Conservation (phyloP, 106 monocot genomes). For the Phalaenopsis equestris region DNA sequence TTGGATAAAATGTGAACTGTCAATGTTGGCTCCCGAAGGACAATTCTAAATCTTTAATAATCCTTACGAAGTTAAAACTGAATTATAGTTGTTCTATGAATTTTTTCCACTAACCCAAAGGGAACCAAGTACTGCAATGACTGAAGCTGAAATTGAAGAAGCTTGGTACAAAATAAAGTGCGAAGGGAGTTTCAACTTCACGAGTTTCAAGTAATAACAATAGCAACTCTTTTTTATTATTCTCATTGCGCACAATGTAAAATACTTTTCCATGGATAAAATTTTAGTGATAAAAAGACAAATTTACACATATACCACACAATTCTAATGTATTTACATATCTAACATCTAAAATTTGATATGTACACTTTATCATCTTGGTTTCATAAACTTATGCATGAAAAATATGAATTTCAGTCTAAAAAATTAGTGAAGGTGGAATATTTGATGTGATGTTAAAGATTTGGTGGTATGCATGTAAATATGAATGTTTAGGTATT, state of each 20-base stretch:
- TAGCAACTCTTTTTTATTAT: not conserved
- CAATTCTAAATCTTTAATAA: not conserved
- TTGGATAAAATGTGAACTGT: not conserved
- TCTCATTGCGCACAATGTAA: not conserved
- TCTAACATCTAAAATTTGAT: too few relatives aligned
- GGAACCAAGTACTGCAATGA: not conserved
- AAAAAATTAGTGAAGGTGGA: too few relatives aligned
- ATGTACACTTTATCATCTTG: too few relatives aligned
- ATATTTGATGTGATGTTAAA: too few relatives aligned
- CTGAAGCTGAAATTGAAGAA: not conserved
- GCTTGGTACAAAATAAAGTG: not conserved
- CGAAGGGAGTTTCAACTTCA: not conserved
- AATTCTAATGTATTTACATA: too few relatives aligned
- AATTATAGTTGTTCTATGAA: not conserved
- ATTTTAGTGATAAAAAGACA: not conserved
- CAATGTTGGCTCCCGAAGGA: not conserved
- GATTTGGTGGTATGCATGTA: too few relatives aligned
- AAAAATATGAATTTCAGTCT: too few relatives aligned
- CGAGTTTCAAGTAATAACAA: too few relatives aligned
- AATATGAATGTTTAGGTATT: too few relatives aligned
- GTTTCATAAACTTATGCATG: too few relatives aligned
- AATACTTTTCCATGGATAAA: not conserved
- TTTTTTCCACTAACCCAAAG: not conserved
- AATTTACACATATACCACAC: too few relatives aligned
- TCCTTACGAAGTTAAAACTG: not conserved